phyloP scores from a whole-genome alignment of 257 asterid genomes.

The Solanum virginianum region DNA sequence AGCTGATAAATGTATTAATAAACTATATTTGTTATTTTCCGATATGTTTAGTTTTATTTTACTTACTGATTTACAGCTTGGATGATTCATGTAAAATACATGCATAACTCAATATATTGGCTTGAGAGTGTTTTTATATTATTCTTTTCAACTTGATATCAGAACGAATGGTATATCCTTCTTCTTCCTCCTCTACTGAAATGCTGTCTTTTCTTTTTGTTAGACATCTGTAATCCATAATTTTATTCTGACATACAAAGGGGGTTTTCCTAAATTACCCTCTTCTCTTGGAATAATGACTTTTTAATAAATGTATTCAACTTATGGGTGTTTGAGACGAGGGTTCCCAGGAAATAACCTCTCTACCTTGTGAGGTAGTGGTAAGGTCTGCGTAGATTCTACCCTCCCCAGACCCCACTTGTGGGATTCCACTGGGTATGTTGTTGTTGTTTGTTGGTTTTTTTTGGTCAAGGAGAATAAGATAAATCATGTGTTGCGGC shows the following conservation, averaged over 20 bases:
- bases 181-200: neutral
- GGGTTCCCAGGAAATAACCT: no score
- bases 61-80: neutral
- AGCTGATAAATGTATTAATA: neutral
- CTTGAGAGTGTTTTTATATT: neutral
- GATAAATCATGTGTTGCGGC: neutral
- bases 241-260: neutral
- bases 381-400: no score
- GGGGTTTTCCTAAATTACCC: neutral
- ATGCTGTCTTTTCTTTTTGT: neutral
- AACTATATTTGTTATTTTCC: neutral
- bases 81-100: neutral
- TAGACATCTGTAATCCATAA: neutral
- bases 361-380: no score
- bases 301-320: neutral
- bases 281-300: neutral
- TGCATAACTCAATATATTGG: neutral
- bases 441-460: neutral
- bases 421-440: no score
- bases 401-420: no score
- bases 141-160: neutral
- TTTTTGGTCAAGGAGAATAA: neutral
- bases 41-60: neutral
- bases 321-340: neutral
- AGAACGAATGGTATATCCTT: neutral